phyloP scores from a whole-genome alignment of 768 basidiomycete genomes.

The Serpula lacrymans region DNA sequence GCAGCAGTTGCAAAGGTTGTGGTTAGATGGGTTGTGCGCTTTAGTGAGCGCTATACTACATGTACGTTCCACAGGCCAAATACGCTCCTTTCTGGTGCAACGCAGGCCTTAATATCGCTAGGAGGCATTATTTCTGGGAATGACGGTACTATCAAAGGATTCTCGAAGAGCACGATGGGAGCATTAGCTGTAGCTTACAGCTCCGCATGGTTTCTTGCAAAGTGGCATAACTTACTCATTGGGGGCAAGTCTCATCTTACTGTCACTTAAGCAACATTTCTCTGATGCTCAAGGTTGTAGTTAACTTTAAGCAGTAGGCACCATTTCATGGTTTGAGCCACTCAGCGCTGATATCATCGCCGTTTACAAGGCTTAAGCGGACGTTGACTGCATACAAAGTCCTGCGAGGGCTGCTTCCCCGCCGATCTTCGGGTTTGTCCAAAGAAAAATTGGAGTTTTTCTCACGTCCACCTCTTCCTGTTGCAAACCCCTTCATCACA shows the following conservation, averaged over 20 bases:
- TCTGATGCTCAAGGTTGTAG: too few relatives aligned
- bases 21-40: too few relatives aligned
- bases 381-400: slow-evolving; percentile 38
- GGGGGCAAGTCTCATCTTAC: slow-evolving; percentile 23
- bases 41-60: neutral
- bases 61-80: too few relatives aligned
- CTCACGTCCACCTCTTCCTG: slow-evolving; percentile 36
- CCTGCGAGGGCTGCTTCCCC: slow-evolving; percentile 31
- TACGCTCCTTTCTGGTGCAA: neutral
- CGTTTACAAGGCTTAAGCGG: slow-evolving; percentile 21
- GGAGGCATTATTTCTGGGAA: neutral
- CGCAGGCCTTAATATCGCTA: neutral
- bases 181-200: slow-evolving; percentile 12
- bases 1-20: neutral
- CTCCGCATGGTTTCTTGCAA: slow-evolving; percentile 33
- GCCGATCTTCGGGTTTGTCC: slow-evolving; percentile 12
- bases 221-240: slow-evolving; percentile 45
- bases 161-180: slow-evolving; percentile 12
- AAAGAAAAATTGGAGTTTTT: slow-evolving; percentile 30
- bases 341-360: neutral
- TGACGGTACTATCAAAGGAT: neutral
- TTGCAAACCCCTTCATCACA: slow-evolving; percentile 41
- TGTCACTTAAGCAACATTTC: too few relatives aligned
- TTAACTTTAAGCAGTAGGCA: slow-evolving; percentile 24
- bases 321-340: neutral